Conservation (phyloP, 345 rosid genomes). For the Nephelium lappaceum region DNA sequence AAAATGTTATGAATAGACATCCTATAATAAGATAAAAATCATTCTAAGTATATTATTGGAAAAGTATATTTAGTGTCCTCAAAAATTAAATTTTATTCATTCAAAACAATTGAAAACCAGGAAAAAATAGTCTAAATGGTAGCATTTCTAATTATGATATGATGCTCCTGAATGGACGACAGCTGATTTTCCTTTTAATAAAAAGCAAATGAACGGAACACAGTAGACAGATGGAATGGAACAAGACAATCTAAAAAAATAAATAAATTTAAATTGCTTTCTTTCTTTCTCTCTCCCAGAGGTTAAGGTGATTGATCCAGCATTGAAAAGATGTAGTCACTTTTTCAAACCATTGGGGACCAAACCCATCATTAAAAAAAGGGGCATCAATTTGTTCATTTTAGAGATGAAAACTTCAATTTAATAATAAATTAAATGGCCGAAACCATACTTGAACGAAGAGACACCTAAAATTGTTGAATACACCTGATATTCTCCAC, state of each 20-base stretch:
- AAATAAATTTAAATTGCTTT: neutral
- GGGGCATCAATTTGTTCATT: neutral
- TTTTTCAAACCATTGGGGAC: neutral
- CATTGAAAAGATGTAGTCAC: neutral
- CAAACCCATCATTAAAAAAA: neutral
- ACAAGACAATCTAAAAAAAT: neutral
- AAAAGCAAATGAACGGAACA: too few relatives aligned
- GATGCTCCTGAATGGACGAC: neutral
- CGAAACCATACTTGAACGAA: neutral
- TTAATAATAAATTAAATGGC: neutral
- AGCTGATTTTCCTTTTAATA: neutral
- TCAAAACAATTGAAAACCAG: too few relatives aligned
- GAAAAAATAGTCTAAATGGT: too few relatives aligned
- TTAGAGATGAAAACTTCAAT: neutral
- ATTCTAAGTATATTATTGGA: too few relatives aligned
- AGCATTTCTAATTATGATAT: too few relatives aligned
- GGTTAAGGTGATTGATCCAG: neutral
- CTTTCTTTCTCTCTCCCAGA: neutral
- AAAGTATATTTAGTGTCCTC: too few relatives aligned
- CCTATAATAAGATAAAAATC: too few relatives aligned
- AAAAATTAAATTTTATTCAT: too few relatives aligned
- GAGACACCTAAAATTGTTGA: neutral
- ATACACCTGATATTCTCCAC: constrained; percentile 1
- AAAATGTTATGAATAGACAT: too few relatives aligned
- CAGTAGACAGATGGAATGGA: neutral